Base-by-base conservation (phyloP, 2,329 filamentous ascomycete genomes). In the Xylariaceae sp. region DNA sequence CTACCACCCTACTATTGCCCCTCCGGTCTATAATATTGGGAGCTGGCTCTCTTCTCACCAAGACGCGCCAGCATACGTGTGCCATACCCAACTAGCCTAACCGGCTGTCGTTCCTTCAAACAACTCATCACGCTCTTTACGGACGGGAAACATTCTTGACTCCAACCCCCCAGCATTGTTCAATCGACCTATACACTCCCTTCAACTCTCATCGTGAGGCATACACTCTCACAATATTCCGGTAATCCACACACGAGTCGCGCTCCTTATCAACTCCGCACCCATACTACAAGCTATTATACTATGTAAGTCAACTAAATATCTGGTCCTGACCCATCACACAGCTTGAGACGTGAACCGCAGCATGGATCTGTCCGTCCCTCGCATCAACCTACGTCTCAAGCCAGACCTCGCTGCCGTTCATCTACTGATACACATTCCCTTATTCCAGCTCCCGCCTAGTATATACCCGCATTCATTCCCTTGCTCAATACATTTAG, bases 21-120 rank as follows among this genome's bases (percentile, higher is more conserved):
- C 71, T 76, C 73, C 71, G 67, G 70, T 73, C 73, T 76, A 75
- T 75, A 75, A 75, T 71, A 73, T 78, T 78, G 78, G 76, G 80
- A 83, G 80, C 81, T 81, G 81, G 81, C 76, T 82, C 80, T 83
- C 78, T 80, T 74, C 68, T 67, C 67, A 73, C 74, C 71, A 71
- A 70, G 73, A 76, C 73, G 68, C 61, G 60, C 69, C 74, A 74
- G 72, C 71, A 64, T 67, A 66, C 65, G 60, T 67, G 65, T 72
- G 67, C 67, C 70, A 71, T 68, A 67, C 66, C 65, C 65, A 71
- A 67, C 66, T 63, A 65, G 59, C 61, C 63, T 63, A 78, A 77
- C 76, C 75, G 77, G 77, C 74, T 75, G 73, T 71, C 72, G 71
- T 73, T 67, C 66, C 69, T 68, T 68, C 67, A 71, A 73, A 70